Evolutionary conservation across 345 rosid species (phyloP).

Genomic region (Luvunga scandens): DNA sequence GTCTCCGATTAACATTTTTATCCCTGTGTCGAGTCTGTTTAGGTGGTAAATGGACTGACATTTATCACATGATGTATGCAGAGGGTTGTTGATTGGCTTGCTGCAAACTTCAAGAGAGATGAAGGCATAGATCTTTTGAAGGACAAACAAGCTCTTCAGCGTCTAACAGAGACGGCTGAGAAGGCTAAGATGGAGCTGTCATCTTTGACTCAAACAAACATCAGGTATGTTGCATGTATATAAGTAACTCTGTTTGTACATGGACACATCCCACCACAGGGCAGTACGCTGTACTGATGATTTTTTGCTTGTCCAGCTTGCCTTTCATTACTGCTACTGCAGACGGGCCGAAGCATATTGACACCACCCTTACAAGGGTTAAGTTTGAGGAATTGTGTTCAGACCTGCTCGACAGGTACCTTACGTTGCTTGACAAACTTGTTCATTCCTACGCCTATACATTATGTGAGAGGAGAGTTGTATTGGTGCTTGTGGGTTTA

Average conservation of each 20-base stretch:
- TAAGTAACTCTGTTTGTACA: neutral
- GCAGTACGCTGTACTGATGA: neutral
- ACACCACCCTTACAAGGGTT: conserved; percentile 83
- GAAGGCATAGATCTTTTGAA: conserved; percentile 95
- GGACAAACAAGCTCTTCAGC: conserved; percentile 98
- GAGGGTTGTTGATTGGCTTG: conserved; percentile 98
- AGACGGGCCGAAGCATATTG: conserved; percentile 98
- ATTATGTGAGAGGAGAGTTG: neutral
- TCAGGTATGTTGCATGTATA: conserved; percentile 41
- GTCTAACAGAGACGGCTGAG: conserved; percentile 92
- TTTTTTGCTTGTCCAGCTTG: conserved; percentile 45
- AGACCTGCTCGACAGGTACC: conserved; percentile 83
- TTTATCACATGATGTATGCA: conserved; percentile 22
- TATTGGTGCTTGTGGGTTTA: no score
- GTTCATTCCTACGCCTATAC: neutral
- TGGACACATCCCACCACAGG: neutral
- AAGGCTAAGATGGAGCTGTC: conserved; percentile 98
- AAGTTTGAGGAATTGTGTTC: conserved; percentile 94
- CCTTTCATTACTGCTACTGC: conserved; percentile 98
- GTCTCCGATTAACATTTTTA: neutral
- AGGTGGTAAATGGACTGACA: neutral
- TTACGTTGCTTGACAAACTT: neutral
- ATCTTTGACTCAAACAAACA: conserved; percentile 82
- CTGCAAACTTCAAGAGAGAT: conserved; percentile 66
- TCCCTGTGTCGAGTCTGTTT: neutral